Evolutionary conservation across 345 rosid genomes (phyloP), one percentile per base, ranked within the genome.

Genomic region (Eucalyptus cloeziana): DNA sequence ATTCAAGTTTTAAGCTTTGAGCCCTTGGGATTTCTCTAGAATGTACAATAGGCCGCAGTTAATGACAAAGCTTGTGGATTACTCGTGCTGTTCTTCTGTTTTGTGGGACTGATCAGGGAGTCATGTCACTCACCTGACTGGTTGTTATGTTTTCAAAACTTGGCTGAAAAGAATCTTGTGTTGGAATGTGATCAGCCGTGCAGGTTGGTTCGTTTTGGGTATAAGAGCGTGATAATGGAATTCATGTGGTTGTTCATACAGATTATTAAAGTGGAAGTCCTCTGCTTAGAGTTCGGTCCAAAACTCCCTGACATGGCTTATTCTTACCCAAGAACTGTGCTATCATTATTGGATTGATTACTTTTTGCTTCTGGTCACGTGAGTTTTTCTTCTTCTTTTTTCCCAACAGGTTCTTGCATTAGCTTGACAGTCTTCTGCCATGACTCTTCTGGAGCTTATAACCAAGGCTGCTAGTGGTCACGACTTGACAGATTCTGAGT

Each of bases 401-500:
- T 44, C 31, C 16, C 33, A 30, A 9, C 50, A 60, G 88, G 54
- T 87, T 14, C 52, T 43, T 62, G 22, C 81, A n/a, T 67, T 31
- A 16, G 44, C 13, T 62, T 52, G 40, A 87, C 13, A 49, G 8
- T 79, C 17, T 69, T 44, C 56, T 21, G 56, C 88, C 13, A 89
- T 89, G 90, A 89, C 90, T 87, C 80, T 89, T 43, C 90, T 89
- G 47, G 90, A 89, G 87, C 69, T 31, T 76, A 87, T 89, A 54
- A 60, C 83, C 49, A 94, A 94, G 88, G 95, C 97, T 5, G 86
- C 91, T 16, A 93, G 96, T 7, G 87, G 91, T 30, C 90, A 45
- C 8, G 93, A 93, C 45, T 87, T 86, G 27, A 54, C 58, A 52
- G 89, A 86, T 33, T 87, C 94, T 16, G 93, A 91, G 24, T 88